Conservation (phyloP, 768 basidiomycete species). For the Dictyophora rubrovolvata region DNA sequence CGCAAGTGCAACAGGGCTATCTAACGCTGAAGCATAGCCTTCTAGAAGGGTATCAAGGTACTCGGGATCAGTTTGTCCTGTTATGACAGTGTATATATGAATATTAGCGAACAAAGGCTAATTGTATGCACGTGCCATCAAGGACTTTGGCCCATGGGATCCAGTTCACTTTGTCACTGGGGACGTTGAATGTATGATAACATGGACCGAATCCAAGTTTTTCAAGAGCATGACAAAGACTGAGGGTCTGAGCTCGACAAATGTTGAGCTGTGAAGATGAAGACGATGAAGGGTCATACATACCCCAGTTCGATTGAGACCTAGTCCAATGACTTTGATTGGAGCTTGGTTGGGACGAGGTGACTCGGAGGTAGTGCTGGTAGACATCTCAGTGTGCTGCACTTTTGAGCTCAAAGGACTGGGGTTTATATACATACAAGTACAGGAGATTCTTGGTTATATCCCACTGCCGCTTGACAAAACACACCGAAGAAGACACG, state of each 20-base stretch:
- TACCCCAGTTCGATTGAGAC: not conserved
- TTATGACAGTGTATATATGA: not conserved
- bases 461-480: no score
- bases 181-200: not conserved
- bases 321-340: conserved; percentile 1
- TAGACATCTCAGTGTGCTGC: no score
- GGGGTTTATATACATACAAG: no score
- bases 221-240: not conserved
- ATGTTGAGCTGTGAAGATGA: not conserved
- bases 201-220: conserved; percentile 1
- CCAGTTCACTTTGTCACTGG: not conserved
- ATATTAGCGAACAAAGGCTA: not conserved
- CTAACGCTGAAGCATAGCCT: not conserved
- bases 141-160: not conserved
- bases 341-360: not conserved
- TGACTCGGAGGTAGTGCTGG: not conserved
- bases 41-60: not conserved
- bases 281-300: not conserved
- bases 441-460: no score
- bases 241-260: not conserved
- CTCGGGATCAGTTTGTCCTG: not conserved
- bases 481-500: no score
- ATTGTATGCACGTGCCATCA: not conserved
- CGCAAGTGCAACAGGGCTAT: not conserved
- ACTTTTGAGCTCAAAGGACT: no score